Conservation (phyloP, 352 stramenopile species). For the Pelagophyceae sp. region DNA sequence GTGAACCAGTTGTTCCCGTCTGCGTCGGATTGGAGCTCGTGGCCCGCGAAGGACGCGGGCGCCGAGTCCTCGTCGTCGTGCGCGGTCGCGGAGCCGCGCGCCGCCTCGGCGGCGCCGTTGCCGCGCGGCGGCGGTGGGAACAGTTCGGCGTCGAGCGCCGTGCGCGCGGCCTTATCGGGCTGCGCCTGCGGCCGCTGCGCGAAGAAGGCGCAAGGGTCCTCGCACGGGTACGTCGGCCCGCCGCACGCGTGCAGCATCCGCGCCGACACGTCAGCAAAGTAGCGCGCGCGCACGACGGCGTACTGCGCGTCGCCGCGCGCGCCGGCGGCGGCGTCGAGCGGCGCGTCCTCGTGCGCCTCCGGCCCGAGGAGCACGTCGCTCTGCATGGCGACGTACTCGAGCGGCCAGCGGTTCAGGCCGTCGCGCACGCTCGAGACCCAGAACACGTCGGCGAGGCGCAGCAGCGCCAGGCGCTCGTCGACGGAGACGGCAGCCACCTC, state of each 20-base stretch:
- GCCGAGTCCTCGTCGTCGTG: not conserved
- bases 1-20: not conserved
- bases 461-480: constrained; percentile 61
- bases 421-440: constrained; percentile 68
- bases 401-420: constrained; percentile 69
- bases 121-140: not conserved
- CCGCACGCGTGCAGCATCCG: constrained; percentile 20
- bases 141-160: constrained; percentile 17
- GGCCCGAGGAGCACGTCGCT: not conserved
- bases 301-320: not conserved
- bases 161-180: not conserved
- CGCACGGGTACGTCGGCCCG: constrained; percentile 20
- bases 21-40: not conserved
- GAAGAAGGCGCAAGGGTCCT: constrained; percentile 16
- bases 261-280: constrained; percentile 1
- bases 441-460: constrained; percentile 61
- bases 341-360: not conserved
- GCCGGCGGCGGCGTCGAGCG: not conserved
- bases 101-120: not conserved
- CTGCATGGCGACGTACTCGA: constrained; percentile 32
- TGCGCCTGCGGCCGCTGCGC: not conserved
- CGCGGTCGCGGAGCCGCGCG: too few relatives aligned
- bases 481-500: constrained; percentile 30
- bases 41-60: not conserved
- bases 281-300: not conserved